Conservation (phyloP, 805 yeast species). For the Wickerhamomyces mucosus region DNA sequence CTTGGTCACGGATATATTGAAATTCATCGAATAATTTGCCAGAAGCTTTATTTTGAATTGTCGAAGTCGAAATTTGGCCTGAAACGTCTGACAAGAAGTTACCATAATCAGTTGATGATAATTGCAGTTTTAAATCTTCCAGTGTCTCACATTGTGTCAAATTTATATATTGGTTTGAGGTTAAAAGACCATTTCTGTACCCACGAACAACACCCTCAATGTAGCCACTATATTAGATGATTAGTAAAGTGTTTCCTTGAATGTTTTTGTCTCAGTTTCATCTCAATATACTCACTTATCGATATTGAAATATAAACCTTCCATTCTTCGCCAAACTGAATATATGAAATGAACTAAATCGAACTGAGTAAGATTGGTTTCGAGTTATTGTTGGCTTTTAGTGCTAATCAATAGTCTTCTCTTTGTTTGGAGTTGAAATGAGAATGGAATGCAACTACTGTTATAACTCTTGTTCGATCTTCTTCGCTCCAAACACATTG, state of each 20-base stretch:
- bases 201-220: conserved; percentile 95
- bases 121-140: conserved; percentile 89
- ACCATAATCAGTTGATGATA: conserved; percentile 94
- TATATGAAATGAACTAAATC: no score
- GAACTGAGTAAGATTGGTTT: no score
- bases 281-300: conserved; percentile 32
- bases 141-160: conserved; percentile 92
- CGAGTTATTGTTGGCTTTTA: no score
- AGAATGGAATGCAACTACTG: no score
- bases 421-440: no score
- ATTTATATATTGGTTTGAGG: conserved; percentile 76
- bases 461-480: no score
- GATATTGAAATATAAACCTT: conserved; percentile 85
- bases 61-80: conserved; percentile 73
- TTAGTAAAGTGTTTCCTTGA: conserved; percentile 3
- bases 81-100: conserved; percentile 77
- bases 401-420: no score
- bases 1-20: conserved; percentile 74
- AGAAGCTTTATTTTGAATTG: conserved; percentile 74
- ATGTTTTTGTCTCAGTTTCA: background rate
- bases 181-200: conserved; percentile 74
- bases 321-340: no score
- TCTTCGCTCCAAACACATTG: no score
- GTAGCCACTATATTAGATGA: conserved; percentile 45
- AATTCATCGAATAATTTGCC: conserved; percentile 74